Conservation (phyloP, 305 asterid genomes). For the Fraxinus latifolia region DNA sequence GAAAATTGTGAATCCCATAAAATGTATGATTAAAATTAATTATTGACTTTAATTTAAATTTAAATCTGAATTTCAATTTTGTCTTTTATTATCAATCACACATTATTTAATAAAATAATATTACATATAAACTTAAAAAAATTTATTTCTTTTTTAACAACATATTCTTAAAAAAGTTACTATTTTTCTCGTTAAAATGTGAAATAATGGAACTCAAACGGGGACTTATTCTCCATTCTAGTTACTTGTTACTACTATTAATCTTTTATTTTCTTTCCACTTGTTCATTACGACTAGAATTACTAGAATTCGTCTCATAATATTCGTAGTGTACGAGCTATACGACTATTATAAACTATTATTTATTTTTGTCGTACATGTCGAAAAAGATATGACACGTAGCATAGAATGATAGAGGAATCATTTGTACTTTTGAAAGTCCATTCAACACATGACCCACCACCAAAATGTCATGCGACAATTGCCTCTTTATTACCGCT, state of each 20-base stretch:
- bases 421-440: not conserved
- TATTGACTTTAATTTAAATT: too few species aligned
- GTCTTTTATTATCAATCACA: not conserved
- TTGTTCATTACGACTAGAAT: not conserved
- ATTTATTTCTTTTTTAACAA: too few species aligned
- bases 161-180: too few species aligned
- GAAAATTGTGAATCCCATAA: too few species aligned
- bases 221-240: not conserved
- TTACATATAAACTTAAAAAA: too few species aligned
- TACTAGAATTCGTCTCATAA: not conserved
- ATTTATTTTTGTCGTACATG: not conserved
- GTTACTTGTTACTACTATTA: not conserved
- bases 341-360: not conserved
- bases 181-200: not conserved
- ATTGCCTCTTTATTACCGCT: conserved; percentile 34
- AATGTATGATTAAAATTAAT: too few species aligned
- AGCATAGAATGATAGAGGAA: not conserved
- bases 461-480: conserved; percentile 6
- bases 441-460: not conserved
- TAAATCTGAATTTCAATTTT: too few species aligned
- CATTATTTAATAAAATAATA: too few species aligned
- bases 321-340: not conserved
- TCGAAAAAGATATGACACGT: not conserved
- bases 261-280: not conserved
- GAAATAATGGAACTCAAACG: too few species aligned